Percentiles rank a stretch among this genome's conserved stretches.
Evolutionary conservation across 345 rosid genomes (phyloP).

Genomic region (Adansonia digitata): DNA sequence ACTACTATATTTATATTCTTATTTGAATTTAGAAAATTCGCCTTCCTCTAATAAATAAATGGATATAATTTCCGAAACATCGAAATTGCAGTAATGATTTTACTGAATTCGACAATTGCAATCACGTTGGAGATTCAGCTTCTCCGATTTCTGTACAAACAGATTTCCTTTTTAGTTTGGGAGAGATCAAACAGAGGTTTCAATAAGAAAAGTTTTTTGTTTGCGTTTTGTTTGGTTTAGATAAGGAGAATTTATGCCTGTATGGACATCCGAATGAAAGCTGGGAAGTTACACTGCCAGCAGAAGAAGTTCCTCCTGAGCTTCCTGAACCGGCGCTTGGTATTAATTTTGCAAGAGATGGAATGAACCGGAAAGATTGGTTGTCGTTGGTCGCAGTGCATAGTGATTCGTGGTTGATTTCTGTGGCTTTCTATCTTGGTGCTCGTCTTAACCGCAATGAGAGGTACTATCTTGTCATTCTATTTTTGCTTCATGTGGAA

Average conservation of each 20-base stretch:
- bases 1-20: neutral
- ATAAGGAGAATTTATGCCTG: constrained; percentile 91
- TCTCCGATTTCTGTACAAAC: neutral
- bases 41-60: too few species aligned
- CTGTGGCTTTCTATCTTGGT: constrained; percentile 91
- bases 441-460: constrained; percentile 88
- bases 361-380: constrained; percentile 95
- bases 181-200: neutral
- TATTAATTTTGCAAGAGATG: constrained; percentile 92
- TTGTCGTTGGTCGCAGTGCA: constrained; percentile 89
- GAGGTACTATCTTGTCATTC: constrained; percentile 41
- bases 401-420: constrained; percentile 96
- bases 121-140: neutral
- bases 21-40: neutral
- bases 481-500: neutral
- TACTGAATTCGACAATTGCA: neutral
- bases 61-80: too few species aligned
- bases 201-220: too few species aligned
- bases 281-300: constrained; percentile 92
- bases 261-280: constrained; percentile 85
- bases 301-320: constrained; percentile 95
- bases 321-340: constrained; percentile 97
- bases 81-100: neutral
- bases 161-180: neutral
- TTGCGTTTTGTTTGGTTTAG: constrained; percentile 32